phyloP scores from a whole-genome alignment of 1,139 yeast species.

The Yamadazyma triangularis region DNA sequence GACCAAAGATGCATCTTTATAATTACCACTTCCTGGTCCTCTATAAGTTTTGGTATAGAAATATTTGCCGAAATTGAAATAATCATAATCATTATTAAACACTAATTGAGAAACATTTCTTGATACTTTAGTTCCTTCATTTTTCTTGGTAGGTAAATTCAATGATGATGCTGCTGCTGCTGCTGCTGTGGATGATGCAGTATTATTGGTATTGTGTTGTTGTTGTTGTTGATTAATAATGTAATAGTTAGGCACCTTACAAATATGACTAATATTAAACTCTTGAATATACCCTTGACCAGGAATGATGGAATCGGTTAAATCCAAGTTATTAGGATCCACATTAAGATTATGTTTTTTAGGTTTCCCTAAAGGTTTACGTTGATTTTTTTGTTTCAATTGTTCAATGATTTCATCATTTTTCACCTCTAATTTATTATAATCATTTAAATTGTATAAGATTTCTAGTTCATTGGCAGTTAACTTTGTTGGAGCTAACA shows the following conservation, averaged over 20 bases:
- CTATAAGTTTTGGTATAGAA: slow-evolving; percentile 38
- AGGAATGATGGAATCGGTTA: slow-evolving; percentile 38
- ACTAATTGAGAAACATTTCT: slow-evolving; percentile 35
- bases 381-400: slow-evolving; percentile 7
- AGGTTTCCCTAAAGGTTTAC: slow-evolving; percentile 25
- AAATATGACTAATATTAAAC: slow-evolving; percentile 36
- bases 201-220: too few species aligned
- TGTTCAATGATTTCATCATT: slow-evolving; percentile 9
- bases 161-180: slow-evolving; percentile 2
- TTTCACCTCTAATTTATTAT: slow-evolving; percentile 19
- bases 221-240: slow-evolving; percentile 25
- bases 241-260: slow-evolving; percentile 44
- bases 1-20: slow-evolving; percentile 42
- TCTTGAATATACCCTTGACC: slow-evolving; percentile 47
- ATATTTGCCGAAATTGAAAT: slow-evolving; percentile 30
- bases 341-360: slow-evolving; percentile 29
- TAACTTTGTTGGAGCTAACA: slow-evolving; percentile 25
- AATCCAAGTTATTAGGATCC: slow-evolving; percentile 39
- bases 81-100: slow-evolving; percentile 33
- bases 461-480: slow-evolving; percentile 28
- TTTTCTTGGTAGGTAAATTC: slow-evolving; percentile 8
- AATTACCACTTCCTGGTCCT: slow-evolving; percentile 47
- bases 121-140: slow-evolving; percentile 20
- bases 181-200: background rate
- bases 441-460: slow-evolving; percentile 25